These are phyloP conservation scores for Pichia terricola DNA, from an alignment of 1,139 yeast species.

Conservation along the genomic window DNA sequence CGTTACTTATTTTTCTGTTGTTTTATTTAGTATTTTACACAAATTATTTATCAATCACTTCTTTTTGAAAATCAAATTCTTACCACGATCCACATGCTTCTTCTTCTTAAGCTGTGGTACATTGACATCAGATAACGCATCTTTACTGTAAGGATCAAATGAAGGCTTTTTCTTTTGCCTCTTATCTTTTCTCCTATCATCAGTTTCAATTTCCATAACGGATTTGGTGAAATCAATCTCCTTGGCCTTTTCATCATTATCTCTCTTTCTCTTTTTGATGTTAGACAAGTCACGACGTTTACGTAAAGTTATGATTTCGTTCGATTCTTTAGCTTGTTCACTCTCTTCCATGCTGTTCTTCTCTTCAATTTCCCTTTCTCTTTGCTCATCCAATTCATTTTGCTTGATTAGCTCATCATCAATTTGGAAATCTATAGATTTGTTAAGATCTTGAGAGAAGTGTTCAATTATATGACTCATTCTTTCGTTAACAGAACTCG, in stretches of 20 bases:
- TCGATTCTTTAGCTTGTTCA: conserved; percentile 14
- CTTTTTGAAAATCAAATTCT: conserved; percentile 18
- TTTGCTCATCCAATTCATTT: conserved; percentile 1
- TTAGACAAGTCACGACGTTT: conserved; percentile 19
- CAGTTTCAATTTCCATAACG: conserved; percentile 27
- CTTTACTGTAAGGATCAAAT: conserved; percentile 47
- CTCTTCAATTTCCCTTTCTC: conserved; percentile 9
- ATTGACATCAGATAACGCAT: conserved; percentile 24
- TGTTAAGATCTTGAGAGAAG: conserved; percentile 8
- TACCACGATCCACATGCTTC: conserved; percentile 20
- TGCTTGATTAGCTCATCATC: conserved; percentile 11
- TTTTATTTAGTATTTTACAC: no score
- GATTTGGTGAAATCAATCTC: conserved; percentile 43
- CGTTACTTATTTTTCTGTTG: no score
- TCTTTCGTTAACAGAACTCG: conserved; percentile 7
- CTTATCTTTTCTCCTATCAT: conserved; percentile 7
- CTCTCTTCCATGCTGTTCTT: not conserved
- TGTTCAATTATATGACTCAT: conserved; percentile 8
- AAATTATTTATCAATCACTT: no score
- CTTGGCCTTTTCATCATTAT: conserved; percentile 15
- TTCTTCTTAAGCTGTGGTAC: conserved; percentile 20
- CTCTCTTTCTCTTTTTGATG: conserved; percentile 9
- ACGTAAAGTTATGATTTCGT: conserved; percentile 50
- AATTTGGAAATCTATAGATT: conserved; percentile 9
- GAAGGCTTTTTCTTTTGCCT: conserved; percentile 34